Evolutionary conservation across 2,329 filamentous ascomycete species (phyloP).

Genomic region (Hypocreales sp.): DNA sequence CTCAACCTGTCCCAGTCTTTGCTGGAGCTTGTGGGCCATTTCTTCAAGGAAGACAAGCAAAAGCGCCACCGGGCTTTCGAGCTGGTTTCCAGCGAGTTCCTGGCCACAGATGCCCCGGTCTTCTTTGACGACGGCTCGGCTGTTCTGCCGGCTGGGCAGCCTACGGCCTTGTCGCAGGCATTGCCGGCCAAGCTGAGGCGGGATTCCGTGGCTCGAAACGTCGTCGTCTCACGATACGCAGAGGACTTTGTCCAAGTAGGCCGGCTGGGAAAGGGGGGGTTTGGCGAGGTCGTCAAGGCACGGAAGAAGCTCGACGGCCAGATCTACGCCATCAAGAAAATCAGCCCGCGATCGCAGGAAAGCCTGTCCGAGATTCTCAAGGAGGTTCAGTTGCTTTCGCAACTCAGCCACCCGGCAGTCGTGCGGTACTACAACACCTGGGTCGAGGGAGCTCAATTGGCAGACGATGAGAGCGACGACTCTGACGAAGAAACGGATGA

Average conservation of each 20-base stretch:
- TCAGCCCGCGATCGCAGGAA: slow-evolving; percentile 64
- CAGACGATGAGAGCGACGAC: slow-evolving; percentile 41
- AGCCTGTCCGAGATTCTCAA: slow-evolving; percentile 71
- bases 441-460: slow-evolving; percentile 56
- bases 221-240: slow-evolving; percentile 56
- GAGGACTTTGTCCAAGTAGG: slow-evolving; percentile 87
- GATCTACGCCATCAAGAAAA: slow-evolving; percentile 94
- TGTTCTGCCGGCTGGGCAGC: slow-evolving; percentile 25
- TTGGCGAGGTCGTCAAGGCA: slow-evolving; percentile 91
- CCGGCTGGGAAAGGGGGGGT: slow-evolving; percentile 80
- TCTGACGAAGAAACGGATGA: slow-evolving; percentile 23
- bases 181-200: slow-evolving; percentile 36
- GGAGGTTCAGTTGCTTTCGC: slow-evolving; percentile 79
- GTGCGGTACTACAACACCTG: slow-evolving; percentile 93
- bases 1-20: slow-evolving; percentile 59
- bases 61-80: slow-evolving; percentile 75
- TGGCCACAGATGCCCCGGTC: slow-evolving; percentile 48
- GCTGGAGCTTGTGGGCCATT: slow-evolving; percentile 64
- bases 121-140: slow-evolving; percentile 29
- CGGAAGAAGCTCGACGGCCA: slow-evolving; percentile 87
- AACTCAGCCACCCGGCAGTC: slow-evolving; percentile 72
- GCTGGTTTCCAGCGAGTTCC: slow-evolving; percentile 47
- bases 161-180: slow-evolving; percentile 22
- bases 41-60: slow-evolving; percentile 74
- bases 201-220: slow-evolving; percentile 42